Percentiles rank a stretch among this genome's conserved stretches.
Evolutionary conservation across 306 rosid species (phyloP).

Genomic region (Vachellia pachyceras): DNA sequence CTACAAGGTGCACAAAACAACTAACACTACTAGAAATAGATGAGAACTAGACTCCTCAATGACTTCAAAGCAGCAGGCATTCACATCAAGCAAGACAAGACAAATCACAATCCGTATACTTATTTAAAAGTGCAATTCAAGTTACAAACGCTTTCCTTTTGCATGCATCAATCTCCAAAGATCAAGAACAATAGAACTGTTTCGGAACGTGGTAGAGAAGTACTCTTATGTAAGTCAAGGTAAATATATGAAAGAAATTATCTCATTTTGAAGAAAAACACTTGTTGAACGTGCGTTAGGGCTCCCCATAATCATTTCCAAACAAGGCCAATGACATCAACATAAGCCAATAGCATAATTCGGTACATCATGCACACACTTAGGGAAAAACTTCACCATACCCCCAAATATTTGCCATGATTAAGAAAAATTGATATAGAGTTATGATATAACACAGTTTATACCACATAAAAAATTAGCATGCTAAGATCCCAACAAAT

Average conservation of each 20-base stretch:
- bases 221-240: too few relatives aligned
- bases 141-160: background rate
- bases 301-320: too few relatives aligned
- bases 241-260: too few relatives aligned
- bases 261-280: too few relatives aligned
- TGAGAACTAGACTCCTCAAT: background rate
- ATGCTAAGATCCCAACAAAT: background rate
- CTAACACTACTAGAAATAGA: background rate
- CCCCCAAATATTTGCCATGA: background rate
- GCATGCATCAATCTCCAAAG: conserved; percentile 5
- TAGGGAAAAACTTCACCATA: background rate
- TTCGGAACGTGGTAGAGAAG: too few relatives aligned
- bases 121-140: background rate
- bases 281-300: too few relatives aligned
- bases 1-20: background rate
- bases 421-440: background rate
- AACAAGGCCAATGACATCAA: background rate
- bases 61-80: background rate
- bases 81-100: background rate
- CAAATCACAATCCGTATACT: too few relatives aligned
- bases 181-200: too few relatives aligned
- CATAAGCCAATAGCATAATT: conserved; percentile 1
- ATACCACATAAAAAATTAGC: background rate
- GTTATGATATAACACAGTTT: background rate
- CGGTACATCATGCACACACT: background rate